These are phyloP conservation scores for Suillus alpinus DNA, from an alignment of 768 basidiomycete genomes.

Conservation along the genomic window DNA sequence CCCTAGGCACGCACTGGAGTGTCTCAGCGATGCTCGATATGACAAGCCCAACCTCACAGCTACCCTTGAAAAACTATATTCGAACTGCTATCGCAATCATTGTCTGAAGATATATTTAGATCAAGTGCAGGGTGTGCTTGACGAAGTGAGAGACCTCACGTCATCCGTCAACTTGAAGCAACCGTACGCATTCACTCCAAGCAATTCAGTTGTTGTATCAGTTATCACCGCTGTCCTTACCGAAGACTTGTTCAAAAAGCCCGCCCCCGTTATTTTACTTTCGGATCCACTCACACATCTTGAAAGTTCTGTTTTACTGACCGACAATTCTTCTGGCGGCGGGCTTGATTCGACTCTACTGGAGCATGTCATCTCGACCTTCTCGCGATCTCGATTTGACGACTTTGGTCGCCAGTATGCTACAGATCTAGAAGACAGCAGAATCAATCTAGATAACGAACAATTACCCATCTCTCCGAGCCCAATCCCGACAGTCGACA, in stretches of 20 bases:
- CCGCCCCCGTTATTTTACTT: not conserved
- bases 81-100: constrained; percentile 15
- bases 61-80: constrained; percentile 4
- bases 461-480: not conserved
- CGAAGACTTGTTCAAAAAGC: constrained; percentile 3
- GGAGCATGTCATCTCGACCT: not conserved
- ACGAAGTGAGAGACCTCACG: not conserved
- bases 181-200: not conserved
- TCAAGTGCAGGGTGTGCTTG: constrained; percentile 12
- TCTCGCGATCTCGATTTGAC: not conserved
- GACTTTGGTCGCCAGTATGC: constrained; percentile 11
- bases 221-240: not conserved
- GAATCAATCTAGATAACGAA: constrained; percentile 10
- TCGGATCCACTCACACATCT: not conserved
- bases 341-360: not conserved
- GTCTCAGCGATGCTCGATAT: constrained; percentile 1
- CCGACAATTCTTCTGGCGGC: not conserved
- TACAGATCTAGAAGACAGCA: constrained; percentile 9
- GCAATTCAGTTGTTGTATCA: not conserved
- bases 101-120: constrained; percentile 9
- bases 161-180: not conserved
- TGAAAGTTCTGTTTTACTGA: not conserved
- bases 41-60: not conserved
- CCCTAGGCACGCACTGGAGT: not conserved
- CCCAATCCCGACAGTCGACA: not conserved